Base-by-base conservation (phyloP, 2,329 filamentous ascomycete species). In the Colletotrichum lindemuthianum region DNA sequence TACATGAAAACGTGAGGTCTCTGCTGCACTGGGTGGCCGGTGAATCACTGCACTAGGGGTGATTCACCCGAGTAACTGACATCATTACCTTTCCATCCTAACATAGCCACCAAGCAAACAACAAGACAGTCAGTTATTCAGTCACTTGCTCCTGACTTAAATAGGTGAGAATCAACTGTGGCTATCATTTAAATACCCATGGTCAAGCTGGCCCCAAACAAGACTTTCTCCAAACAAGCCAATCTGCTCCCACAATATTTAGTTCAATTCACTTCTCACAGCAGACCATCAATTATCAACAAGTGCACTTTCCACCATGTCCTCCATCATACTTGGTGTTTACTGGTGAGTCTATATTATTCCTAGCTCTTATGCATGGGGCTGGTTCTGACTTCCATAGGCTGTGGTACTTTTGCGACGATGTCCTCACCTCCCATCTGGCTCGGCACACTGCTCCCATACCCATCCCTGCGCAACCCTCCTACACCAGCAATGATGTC, bases 401-500 rank as follows among this genome's bases (percentile, higher is more conserved):
- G 59, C 48, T 24, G 6, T 66, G n/a, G 51, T 56, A 56, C 8
- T 16, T 47, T 16, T 65, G 53, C 1, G 63, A 66, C 15, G 60
- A 64, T 16, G 47, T n/a, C n/a, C 52, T 52, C 11, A 53, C 52
- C 9, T n/a, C 47, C n/a, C 32, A 45, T 9, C 43, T 63, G 7
- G 37, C 53, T 3, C 15, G 15, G 9, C 37, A 32, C 12, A 41
- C n/a, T 4, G 53, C 53, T 32, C 59, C 63, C 4, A 10, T 66
- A 4, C 43, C 63, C 8, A 48, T 64, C n/a, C 55, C 55, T 2
- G 13, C 58, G 32, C 32, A 58, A 1, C 66, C 64, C 2, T 58
- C 33, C 2, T 67, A 57, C 40, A 8, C 16, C 4, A 59, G 51
- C 15, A 44, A 13, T 2, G 68, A 73, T 32, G 73, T 75, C 2